Conservation (phyloP, 306 rosid species). For the Quercus bicolor region DNA sequence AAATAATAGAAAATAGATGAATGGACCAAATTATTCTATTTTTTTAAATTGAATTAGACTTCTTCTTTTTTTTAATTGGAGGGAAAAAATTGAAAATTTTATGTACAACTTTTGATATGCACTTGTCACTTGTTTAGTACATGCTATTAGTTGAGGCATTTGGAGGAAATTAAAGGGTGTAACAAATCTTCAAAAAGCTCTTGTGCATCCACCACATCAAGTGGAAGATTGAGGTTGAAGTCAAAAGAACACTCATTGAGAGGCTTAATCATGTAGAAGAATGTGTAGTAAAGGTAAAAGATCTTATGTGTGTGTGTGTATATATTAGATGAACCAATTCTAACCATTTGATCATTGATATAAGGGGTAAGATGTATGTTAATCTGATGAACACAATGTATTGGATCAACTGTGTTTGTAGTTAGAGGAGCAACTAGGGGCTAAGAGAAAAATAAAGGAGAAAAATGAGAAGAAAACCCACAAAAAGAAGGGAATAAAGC, state of each 20-base stretch:
- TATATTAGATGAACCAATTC: neutral
- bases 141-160: slow-evolving; percentile 31
- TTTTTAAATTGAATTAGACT: too few relatives aligned
- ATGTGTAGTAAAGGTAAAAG: too few relatives aligned
- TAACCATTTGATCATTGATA: neutral
- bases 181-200: slow-evolving; percentile 30
- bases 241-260: slow-evolving; percentile 65
- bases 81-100: too few relatives aligned
- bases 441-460: slow-evolving; percentile 20
- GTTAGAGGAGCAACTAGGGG: slow-evolving; percentile 45
- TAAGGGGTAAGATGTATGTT: neutral
- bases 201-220: slow-evolving; percentile 25
- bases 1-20: too few relatives aligned
- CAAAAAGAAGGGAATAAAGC: slow-evolving; percentile 45
- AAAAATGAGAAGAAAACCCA: slow-evolving; percentile 9
- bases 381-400: neutral
- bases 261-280: slow-evolving; percentile 40
- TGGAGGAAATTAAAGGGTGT: slow-evolving; percentile 42
- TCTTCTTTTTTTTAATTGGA: too few relatives aligned
- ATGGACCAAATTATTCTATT: too few relatives aligned
- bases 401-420: slow-evolving; percentile 45
- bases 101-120: neutral
- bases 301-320: slow-evolving; percentile 16
- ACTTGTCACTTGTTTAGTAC: neutral
- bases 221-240: slow-evolving; percentile 54